Percentiles rank a stretch among this genome's conserved stretches.
Conservation (phyloP, 169 alveolate species). For the Plasmodium blacklocki region DNA sequence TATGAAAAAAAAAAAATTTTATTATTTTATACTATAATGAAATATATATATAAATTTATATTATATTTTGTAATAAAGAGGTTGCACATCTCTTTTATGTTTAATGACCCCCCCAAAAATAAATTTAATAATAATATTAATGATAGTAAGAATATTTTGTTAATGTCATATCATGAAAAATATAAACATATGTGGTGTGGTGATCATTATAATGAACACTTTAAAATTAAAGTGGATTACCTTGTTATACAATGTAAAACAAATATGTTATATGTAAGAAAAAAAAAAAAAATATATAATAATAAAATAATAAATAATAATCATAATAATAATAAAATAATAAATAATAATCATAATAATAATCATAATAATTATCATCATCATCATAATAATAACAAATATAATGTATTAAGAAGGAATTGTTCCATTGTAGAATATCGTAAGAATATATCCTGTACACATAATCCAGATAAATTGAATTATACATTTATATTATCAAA, state of each 20-base stretch:
- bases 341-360: no score
- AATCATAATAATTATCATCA: no score
- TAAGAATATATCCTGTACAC: no score
- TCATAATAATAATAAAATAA: not conserved
- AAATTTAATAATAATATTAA: no score
- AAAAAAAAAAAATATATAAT: not conserved
- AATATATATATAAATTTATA: constrained; percentile 1
- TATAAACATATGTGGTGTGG: not conserved
- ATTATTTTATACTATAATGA: not conserved
- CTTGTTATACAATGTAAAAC: not conserved
- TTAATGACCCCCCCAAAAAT: not conserved
- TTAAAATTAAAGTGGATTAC: not conserved
- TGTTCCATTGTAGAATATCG: no score
- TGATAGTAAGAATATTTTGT: no score
- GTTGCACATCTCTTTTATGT: constrained; percentile 3
- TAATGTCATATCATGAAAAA: not conserved
- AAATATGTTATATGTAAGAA: not conserved
- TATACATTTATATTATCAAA: not conserved
- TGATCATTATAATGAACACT: not conserved
- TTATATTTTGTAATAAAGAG: constrained; percentile 5
- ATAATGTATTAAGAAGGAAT: no score
- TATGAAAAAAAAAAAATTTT: not conserved
- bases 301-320: not conserved
- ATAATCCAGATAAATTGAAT: no score
- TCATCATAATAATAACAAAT: no score